A percentile compares a stretch with the other conserved stretches of the same genome.
These are phyloP conservation scores for Trichoderma lentiforme DNA, from an alignment of 2,329 filamentous ascomycete species.

Conservation along the genomic window DNA sequence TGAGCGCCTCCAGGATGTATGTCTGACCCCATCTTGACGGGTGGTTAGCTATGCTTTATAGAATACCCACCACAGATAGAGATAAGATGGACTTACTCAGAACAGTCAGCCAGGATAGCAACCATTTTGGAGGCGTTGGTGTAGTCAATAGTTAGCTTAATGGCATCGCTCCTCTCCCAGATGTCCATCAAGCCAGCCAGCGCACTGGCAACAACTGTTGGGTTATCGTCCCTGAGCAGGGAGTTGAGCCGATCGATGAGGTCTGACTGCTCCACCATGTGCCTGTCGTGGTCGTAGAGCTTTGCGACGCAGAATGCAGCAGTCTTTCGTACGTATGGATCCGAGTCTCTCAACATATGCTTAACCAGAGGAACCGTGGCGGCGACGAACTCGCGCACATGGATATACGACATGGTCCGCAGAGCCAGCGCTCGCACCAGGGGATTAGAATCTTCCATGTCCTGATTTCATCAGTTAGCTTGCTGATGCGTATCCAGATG, in stretches of 20 bases:
- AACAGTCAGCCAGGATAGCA: constrained; percentile 92
- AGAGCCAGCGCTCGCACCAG: constrained; percentile 88
- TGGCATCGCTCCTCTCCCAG: constrained; percentile 95
- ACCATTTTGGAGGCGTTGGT: constrained; percentile 97
- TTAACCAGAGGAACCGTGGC: constrained; percentile 83
- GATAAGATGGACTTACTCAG: constrained; percentile 65
- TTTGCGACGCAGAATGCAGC: constrained; percentile 96
- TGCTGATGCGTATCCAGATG: constrained; percentile 13
- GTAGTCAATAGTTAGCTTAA: constrained; percentile 98
- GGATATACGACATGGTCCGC: constrained; percentile 95
- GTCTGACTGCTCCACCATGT: constrained; percentile 85
- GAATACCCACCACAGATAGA: not conserved
- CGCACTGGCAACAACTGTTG: constrained; percentile 93
- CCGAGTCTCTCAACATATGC: constrained; percentile 74
- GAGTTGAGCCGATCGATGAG: constrained; percentile 88
- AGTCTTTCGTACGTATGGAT: constrained; percentile 97
- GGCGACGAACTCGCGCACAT: constrained; percentile 93
- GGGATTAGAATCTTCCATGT: constrained; percentile 91
- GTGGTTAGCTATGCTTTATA: constrained; percentile 5
- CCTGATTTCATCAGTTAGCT: constrained; percentile 47
- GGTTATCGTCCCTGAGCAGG: constrained; percentile 91
- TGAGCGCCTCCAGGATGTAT: constrained; percentile 94
- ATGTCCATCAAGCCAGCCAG: constrained; percentile 92
- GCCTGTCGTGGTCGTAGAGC: constrained; percentile 91
- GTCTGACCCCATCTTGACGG: constrained; percentile 88